These are phyloP conservation scores for Lagerstroemia speciosa DNA, from an alignment of 345 rosid genomes.

Conservation along the genomic window DNA sequence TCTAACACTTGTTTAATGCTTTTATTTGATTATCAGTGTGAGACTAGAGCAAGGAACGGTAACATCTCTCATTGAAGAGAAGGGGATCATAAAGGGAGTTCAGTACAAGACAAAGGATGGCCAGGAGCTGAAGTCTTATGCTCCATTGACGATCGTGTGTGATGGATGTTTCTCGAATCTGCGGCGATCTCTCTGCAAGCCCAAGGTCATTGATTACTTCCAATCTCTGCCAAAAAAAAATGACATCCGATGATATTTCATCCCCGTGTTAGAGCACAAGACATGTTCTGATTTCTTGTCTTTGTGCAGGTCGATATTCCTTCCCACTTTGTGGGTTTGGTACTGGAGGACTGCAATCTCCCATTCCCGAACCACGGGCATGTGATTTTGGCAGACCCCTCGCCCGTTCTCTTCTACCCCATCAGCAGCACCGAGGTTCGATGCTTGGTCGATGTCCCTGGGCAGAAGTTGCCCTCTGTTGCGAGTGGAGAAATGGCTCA, in stretches of 20 bases:
- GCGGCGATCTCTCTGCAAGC: slow-evolving; percentile 30
- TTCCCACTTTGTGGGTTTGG: slow-evolving; percentile 52
- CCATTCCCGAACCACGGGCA: slow-evolving; percentile 46
- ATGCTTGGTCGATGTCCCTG: slow-evolving; percentile 61
- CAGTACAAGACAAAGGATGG: slow-evolving; percentile 26
- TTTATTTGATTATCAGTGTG: slow-evolving; percentile 28
- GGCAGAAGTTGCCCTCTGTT: slow-evolving; percentile 52
- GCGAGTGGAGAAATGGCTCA: slow-evolving; percentile 58
- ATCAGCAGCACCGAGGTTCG: slow-evolving; percentile 58
- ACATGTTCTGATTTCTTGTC: neutral
- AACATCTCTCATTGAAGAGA: slow-evolving; percentile 25
- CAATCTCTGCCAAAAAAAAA: neutral
- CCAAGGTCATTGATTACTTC: slow-evolving; percentile 16
- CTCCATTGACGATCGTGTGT: slow-evolving; percentile 32
- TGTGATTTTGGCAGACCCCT: slow-evolving; percentile 50
- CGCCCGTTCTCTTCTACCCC: slow-evolving; percentile 46
- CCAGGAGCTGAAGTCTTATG: slow-evolving; percentile 18
- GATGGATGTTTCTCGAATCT: slow-evolving; percentile 36
- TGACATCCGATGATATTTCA: too few species aligned
- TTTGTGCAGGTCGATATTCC: slow-evolving; percentile 49
- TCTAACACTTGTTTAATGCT: too few species aligned
- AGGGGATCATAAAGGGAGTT: slow-evolving; percentile 32
- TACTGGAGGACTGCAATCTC: slow-evolving; percentile 54
- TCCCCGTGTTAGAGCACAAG: too few species aligned
- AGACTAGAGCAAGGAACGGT: slow-evolving; percentile 36